Base-by-base conservation (phyloP, 805 yeast species). In the Candida cerambycidarum region DNA sequence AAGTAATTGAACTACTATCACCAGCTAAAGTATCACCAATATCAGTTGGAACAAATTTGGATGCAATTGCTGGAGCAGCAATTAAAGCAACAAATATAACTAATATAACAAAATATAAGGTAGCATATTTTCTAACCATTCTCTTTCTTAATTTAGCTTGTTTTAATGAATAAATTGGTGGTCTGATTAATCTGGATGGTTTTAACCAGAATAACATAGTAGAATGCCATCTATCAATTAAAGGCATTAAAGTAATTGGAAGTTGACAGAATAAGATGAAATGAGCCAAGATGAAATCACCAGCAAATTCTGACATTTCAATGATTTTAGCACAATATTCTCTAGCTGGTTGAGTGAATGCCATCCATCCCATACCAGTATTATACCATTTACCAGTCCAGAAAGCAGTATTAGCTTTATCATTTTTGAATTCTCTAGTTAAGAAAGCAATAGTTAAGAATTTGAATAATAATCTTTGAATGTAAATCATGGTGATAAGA, bases 371-470 rank as follows among this genome's bases (percentile, higher is more conserved):
- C 67, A 92, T 71, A 60, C 96, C 93, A 47, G 87, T 76, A 46
- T 95, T 93, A 66, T 90, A 89, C 99, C 99, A 93, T 70, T 89
- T 90, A 78, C 99, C 99, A 45, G 96, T 87, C 99, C 99, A 93
- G 95, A 95, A 93, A 21, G 99, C 98, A 56, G 95, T 85, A 73
- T 93, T 93, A 28, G 98, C 76, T 61, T 83, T 88, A 69, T 92
- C 97, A 57, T 86, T 87, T 82, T 89, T 89, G 76, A 89, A 89
- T 73, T 93, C 99, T 75, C 99, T 83, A 41, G 97, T 88, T 61
- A 95, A 75, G 67, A 83, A 71, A 53, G 80, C 67, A 41, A 84
- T 72, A 9, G 96, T 87, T 75, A 93, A 74, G 56, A 84, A 63
- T 75, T 89, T 89, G 79, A 92, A 86, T 53, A 93, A 64, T 41